Percentiles rank a stretch among this genome's conserved stretches.
Conservation (phyloP, 805 yeast genomes). For the Yamadazyma sp. region DNA sequence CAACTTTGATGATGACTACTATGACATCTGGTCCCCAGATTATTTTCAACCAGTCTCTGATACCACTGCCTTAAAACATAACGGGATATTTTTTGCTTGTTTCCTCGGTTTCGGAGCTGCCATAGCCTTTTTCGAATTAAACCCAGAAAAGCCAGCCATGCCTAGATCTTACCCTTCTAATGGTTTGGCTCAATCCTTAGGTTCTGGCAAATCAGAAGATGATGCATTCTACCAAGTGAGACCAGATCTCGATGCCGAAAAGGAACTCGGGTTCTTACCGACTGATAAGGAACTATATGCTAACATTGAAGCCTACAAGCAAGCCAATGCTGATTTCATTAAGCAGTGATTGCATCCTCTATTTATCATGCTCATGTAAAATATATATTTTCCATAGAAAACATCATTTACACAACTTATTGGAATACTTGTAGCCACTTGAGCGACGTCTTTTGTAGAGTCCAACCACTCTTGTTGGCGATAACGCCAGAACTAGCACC, state of each 20-base stretch:
- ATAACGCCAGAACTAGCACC: too few species aligned
- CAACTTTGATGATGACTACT: constrained; percentile 67
- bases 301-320: constrained; percentile 32
- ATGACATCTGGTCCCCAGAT: constrained; percentile 88
- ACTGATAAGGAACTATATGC: constrained; percentile 28
- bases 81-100: constrained; percentile 47
- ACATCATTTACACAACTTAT: background rate
- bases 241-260: constrained; percentile 40
- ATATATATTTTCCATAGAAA: constrained; percentile 12
- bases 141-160: constrained; percentile 67
- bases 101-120: constrained; percentile 45
- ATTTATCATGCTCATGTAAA: constrained; percentile 11
- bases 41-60: constrained; percentile 60
- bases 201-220: constrained; percentile 54
- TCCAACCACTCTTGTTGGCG: too few species aligned
- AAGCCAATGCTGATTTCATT: constrained; percentile 39
- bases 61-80: constrained; percentile 57
- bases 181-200: constrained; percentile 74
- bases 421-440: too few species aligned
- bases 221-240: constrained; percentile 43
- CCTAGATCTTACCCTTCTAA: constrained; percentile 74
- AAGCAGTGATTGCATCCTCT: constrained; percentile 22
- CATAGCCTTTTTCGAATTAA: constrained; percentile 47
- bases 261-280: constrained; percentile 36
- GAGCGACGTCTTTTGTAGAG: too few species aligned